Evolutionary conservation across 345 rosid genomes (phyloP).

Genomic region (Ricinus communis): DNA sequence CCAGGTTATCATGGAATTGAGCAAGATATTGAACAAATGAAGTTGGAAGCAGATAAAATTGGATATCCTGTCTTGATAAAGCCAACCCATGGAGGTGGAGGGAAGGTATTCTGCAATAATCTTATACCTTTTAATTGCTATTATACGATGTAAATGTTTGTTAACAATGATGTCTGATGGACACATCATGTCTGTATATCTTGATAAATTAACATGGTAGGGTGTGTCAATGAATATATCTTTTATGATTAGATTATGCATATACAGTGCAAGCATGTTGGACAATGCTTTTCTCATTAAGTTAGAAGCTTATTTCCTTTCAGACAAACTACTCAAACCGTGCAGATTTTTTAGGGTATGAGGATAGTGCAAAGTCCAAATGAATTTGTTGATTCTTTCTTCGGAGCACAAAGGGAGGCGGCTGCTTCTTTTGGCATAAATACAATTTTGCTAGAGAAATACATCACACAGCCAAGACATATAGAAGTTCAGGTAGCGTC

Average conservation of each 20-base stretch:
- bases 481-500: slow-evolving; percentile 84
- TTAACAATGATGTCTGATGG: not conserved
- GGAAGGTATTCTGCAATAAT: slow-evolving; percentile 54
- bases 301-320: slow-evolving; percentile 18
- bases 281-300: not conserved
- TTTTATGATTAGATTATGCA: not conserved
- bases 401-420: slow-evolving; percentile 95
- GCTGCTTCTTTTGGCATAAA: slow-evolving; percentile 88
- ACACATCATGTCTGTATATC: slow-evolving; percentile 1
- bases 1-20: slow-evolving; percentile 91
- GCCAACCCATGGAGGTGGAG: slow-evolving; percentile 96
- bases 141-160: not conserved
- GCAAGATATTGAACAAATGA: slow-evolving; percentile 83
- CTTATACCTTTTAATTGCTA: not conserved
- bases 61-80: slow-evolving; percentile 87
- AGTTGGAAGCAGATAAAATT: slow-evolving; percentile 80
- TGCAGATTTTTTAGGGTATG: slow-evolving; percentile 72
- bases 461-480: slow-evolving; percentile 87
- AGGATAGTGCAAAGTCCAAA: slow-evolving; percentile 66
- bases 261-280: not conserved
- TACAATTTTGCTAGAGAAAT: slow-evolving; percentile 91
- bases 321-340: slow-evolving; percentile 25
- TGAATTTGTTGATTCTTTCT: slow-evolving; percentile 75
- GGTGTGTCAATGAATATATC: not conserved
- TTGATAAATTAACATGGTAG: not conserved